phyloP scores from a whole-genome alignment of 768 basidiomycete genomes.

The Psilocybe sp. region DNA sequence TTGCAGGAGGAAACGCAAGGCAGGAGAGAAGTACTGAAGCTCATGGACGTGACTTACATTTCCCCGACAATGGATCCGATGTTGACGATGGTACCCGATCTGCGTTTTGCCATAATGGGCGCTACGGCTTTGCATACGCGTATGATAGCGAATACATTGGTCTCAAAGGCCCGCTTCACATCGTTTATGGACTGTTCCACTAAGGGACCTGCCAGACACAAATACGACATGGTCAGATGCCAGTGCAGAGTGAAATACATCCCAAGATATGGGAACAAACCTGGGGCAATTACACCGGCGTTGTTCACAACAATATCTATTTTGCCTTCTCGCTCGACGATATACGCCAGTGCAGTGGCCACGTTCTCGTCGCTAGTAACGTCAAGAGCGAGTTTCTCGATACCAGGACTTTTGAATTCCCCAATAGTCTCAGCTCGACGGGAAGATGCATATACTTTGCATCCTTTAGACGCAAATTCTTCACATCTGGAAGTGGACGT shows the following conservation, averaged over 20 bases:
- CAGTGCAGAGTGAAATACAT: neutral
- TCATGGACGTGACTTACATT: slow-evolving; percentile 38
- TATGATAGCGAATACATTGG: slow-evolving; percentile 61
- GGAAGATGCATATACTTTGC: slow-evolving; percentile 76
- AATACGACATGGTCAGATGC: neutral
- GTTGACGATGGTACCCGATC: slow-evolving; percentile 67
- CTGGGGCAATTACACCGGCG: slow-evolving; percentile 40
- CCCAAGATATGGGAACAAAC: slow-evolving; percentile 23
- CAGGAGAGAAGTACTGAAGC: neutral
- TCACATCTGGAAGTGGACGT: slow-evolving; percentile 45
- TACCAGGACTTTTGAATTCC: slow-evolving; percentile 39
- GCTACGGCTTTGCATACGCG: slow-evolving; percentile 60
- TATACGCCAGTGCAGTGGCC: slow-evolving; percentile 41
- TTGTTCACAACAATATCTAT: slow-evolving; percentile 81
- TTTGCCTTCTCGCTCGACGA: slow-evolving; percentile 53
- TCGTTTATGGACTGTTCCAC: slow-evolving; percentile 56
- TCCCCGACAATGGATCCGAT: slow-evolving; percentile 69
- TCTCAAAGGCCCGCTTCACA: slow-evolving; percentile 55
- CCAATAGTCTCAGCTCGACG: slow-evolving; percentile 60
- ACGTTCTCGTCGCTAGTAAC: slow-evolving; percentile 62
- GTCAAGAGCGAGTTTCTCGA: slow-evolving; percentile 55
- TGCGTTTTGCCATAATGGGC: slow-evolving; percentile 68
- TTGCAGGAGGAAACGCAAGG: neutral
- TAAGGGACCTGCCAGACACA: slow-evolving; percentile 34
- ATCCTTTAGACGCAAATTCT: slow-evolving; percentile 62